Evolutionary conservation across 2,329 filamentous ascomycete species (phyloP).

Genomic region (Orbilia ellipsospora): DNA sequence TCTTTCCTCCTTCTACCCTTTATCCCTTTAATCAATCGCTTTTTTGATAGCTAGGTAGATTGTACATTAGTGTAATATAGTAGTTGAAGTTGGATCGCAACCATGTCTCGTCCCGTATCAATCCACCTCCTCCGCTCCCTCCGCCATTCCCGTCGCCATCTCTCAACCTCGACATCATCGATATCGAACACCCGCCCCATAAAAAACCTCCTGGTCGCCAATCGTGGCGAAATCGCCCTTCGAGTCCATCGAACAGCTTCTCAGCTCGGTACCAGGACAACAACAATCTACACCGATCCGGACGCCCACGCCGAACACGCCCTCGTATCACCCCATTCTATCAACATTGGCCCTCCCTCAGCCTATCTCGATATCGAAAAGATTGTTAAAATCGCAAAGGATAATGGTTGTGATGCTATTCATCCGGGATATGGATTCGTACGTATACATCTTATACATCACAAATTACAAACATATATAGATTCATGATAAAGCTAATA

Average conservation of each 20-base stretch:
- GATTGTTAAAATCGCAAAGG: constrained; percentile 88
- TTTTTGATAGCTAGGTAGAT: not conserved
- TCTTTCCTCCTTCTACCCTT: not conserved
- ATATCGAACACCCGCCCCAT: constrained; percentile 39
- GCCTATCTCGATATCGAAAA: constrained; percentile 93
- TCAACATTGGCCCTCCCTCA: constrained; percentile 83
- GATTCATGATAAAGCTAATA: constrained; percentile 4
- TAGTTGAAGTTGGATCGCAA: no score
- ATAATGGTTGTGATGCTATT: constrained; percentile 86
- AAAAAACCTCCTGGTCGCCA: constrained; percentile 87
- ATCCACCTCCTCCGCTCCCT: constrained; percentile 48
- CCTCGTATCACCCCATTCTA: constrained; percentile 80
- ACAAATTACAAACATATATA: not conserved
- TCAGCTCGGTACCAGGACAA: constrained; percentile 88
- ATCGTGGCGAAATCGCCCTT: constrained; percentile 95
- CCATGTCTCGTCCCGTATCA: constrained; percentile 48
- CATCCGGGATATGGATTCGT: constrained; percentile 86
- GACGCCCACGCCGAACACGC: constrained; percentile 90
- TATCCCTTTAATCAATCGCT: not conserved
- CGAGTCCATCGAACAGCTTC: constrained; percentile 89
- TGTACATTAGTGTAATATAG: constrained; percentile 17
- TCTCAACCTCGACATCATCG: constrained; percentile 17
- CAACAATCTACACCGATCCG: constrained; percentile 93
- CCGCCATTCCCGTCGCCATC: constrained; percentile 27
- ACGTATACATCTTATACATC: not conserved